Base-by-base conservation (phyloP, 192 early-diverging fungal species). In the Oehlia diaphana region DNA sequence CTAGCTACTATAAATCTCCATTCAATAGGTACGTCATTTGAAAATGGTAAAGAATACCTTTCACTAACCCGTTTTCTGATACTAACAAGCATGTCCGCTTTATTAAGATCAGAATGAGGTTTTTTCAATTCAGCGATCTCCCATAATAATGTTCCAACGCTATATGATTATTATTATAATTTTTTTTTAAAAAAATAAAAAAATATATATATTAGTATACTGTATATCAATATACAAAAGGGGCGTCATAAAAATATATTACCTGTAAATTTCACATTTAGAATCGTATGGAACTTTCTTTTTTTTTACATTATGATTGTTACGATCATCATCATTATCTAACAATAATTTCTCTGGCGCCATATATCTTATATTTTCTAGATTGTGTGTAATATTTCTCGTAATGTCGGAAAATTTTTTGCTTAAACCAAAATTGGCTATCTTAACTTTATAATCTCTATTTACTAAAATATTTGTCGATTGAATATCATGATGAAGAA, bases 401-500 rank as follows among this genome's bases (percentile, higher is more conserved):
- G 73, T 74, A 21, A 23, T 28, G 19, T 74, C 73, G 9, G 26
- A 12, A 35, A 74, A 74, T 28, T 28, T 42, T 42, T 37, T 37
- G 14, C 19, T 42, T 23, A 70, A 42, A 12, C 21, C n/a, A 42
- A 74, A 74, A 61, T 74, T 74, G 7, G 73, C 58, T 21, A 74
- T 74, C 58, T 74, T 74, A 21, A 28, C 53, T 13, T 53, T 53
- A 37, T 6, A 10, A 35, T 39, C 5, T 2, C 31, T 37, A 21
- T 14, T 61, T 19, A 74, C 35, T 31, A 74, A 35, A 14, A 74
- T 62, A 74, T 74, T 74, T 31, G n/a, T 31, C 7, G 50, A 28
- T 61, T 19, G 13, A 21, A 74, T 74, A 21, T 78, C 65, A 31
- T 78, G 76, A 68, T 78, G 76, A 19, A 68, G 68, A 58, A 78